Percentiles rank a stretch among this genome's conserved stretches.
These are phyloP conservation scores for Fraxinus dipetala DNA, from an alignment of 305 asterid species.

Conservation along the genomic window DNA sequence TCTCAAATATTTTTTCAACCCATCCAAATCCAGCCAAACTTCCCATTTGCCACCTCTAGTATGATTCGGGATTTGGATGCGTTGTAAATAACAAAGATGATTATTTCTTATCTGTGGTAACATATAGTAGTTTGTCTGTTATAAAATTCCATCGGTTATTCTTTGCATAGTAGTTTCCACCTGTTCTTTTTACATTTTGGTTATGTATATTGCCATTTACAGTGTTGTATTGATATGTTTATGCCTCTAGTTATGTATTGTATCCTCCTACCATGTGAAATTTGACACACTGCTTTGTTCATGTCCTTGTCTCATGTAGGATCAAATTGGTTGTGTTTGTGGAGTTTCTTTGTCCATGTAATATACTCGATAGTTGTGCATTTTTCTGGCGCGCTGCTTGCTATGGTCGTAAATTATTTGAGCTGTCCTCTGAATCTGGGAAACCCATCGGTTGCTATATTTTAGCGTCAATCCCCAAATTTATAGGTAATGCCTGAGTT, in stretches of 20 bases:
- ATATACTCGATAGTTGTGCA: constrained; percentile 30
- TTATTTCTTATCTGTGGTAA: neutral
- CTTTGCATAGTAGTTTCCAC: neutral
- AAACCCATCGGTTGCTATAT: constrained; percentile 20
- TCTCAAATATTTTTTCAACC: neutral
- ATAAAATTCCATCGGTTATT: neutral
- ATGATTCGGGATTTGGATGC: neutral
- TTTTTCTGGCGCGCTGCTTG: constrained; percentile 21
- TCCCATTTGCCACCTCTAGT: neutral
- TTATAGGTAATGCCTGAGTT: neutral
- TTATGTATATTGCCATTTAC: neutral
- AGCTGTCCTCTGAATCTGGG: neutral
- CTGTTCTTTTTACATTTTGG: neutral
- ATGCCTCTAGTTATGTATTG: neutral
- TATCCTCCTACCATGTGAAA: neutral
- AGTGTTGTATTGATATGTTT: neutral
- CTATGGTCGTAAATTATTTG: constrained; percentile 14
- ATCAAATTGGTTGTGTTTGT: constrained; percentile 9
- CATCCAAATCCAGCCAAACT: neutral
- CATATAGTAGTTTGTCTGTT: neutral
- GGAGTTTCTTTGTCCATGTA: constrained; percentile 30
- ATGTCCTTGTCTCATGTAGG: constrained; percentile 19
- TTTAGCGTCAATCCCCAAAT: neutral
- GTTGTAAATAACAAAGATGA: neutral
- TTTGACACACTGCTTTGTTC: neutral